These are phyloP conservation scores for Solanum hybrid DNA, from an alignment of 305 asterid genomes.

Conservation along the genomic window DNA sequence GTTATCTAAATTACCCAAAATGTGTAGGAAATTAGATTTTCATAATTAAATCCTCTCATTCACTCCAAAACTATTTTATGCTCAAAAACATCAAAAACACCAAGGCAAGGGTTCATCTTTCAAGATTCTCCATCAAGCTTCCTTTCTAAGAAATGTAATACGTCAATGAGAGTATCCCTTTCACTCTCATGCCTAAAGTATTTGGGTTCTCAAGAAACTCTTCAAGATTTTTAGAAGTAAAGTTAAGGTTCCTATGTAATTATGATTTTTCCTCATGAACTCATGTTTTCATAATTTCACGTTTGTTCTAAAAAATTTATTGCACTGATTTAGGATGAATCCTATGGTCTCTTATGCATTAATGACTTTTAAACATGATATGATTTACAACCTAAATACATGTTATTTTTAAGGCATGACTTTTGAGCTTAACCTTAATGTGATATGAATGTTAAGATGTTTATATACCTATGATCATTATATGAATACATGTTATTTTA, in stretches of 20 bases:
- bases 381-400: background rate
- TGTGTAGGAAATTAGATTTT: background rate
- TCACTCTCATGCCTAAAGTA: background rate
- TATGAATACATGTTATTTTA: background rate
- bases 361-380: background rate
- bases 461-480: background rate
- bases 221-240: background rate
- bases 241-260: background rate
- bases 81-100: background rate
- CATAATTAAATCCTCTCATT: background rate
- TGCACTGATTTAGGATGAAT: background rate
- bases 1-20: background rate
- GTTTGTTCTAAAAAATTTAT: background rate
- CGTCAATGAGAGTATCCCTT: background rate
- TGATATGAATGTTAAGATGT: background rate
- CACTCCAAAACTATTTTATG: background rate
- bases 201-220: background rate
- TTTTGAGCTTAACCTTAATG: background rate
- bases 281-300: background rate
- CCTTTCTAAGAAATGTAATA: background rate
- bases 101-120: background rate
- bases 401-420: background rate
- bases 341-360: background rate
- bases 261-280: background rate
- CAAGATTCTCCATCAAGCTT: background rate